Percentiles rank a stretch among this genome's conserved stretches.
These are phyloP conservation scores for Oryza rufipogon DNA, from an alignment of 176 grass and related monocot genomes.

Conservation along the genomic window DNA sequence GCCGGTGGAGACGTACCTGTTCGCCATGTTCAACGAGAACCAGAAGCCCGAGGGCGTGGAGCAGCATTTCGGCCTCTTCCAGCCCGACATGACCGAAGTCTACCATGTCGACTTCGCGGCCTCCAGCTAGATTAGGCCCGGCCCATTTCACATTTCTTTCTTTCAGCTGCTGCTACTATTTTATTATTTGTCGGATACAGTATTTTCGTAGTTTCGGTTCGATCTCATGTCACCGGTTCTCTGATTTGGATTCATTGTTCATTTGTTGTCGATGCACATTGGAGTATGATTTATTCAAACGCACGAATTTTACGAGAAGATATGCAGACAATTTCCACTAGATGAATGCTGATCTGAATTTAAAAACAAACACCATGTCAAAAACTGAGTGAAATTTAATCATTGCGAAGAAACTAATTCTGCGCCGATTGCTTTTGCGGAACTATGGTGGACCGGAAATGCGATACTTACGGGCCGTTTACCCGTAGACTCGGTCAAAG, in stretches of 20 bases:
- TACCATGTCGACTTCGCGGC: slow-evolving; percentile 81
- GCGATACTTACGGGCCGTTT: not conserved
- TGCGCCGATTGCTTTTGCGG: too few relatives aligned
- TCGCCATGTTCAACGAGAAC: slow-evolving; percentile 99
- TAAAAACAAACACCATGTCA: not conserved
- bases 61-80: slow-evolving; percentile 84
- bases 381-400: too few relatives aligned
- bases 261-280: not conserved
- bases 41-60: slow-evolving; percentile 78
- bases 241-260: not conserved
- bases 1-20: slow-evolving; percentile 81
- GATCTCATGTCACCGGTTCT: not conserved
- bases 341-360: not conserved
- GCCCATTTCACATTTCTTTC: not conserved
- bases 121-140: not conserved
- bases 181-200: not conserved
- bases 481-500: too few relatives aligned
- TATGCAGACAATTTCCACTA: not conserved
- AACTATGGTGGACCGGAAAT: not conserved
- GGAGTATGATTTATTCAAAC: not conserved
- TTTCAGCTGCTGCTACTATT: not conserved
- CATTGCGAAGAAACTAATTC: too few relatives aligned
- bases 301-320: not conserved
- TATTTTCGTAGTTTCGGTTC: not conserved
- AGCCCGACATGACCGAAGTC: slow-evolving; percentile 82